Conservation (phyloP, 176 grass and related monocot genomes). For the Eleusine coracana region DNA sequence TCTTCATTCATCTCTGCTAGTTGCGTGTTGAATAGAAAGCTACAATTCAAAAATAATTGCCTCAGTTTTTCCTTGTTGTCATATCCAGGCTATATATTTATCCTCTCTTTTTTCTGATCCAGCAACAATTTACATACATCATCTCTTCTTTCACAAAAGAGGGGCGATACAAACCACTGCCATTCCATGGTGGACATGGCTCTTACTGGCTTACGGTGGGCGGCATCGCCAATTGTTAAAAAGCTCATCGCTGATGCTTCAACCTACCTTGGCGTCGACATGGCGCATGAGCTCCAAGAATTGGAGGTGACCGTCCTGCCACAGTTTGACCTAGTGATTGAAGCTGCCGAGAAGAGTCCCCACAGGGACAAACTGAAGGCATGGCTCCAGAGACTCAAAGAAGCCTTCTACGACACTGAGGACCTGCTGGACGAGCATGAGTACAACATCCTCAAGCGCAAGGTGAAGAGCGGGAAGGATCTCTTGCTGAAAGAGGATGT, state of each 20-base stretch:
- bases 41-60: too few species aligned
- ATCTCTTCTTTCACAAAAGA: not conserved
- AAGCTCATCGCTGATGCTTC: not conserved
- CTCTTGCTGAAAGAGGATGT: not conserved
- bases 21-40: too few species aligned
- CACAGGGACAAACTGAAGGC: conserved; percentile 8
- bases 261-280: not conserved
- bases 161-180: not conserved
- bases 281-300: conserved; percentile 9
- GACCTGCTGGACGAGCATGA: conserved; percentile 36
- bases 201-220: conserved; percentile 1
- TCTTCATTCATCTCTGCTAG: too few species aligned
- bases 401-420: conserved; percentile 24
- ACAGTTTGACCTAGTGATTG: conserved; percentile 26
- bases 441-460: conserved; percentile 25
- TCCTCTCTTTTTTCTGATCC: too few species aligned
- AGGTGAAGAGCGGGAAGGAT: not conserved
- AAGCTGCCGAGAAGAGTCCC: conserved; percentile 21
- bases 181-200: not conserved
- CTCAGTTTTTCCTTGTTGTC: too few species aligned
- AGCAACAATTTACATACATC: too few species aligned
- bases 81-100: too few species aligned
- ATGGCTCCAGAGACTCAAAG: conserved; percentile 33
- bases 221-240: not conserved
- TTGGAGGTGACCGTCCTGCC: conserved; percentile 28